Percentiles rank a stretch among this genome's conserved stretches.
These are phyloP conservation scores for Colletotrichum scovillei DNA, from an alignment of 2,329 filamentous ascomycete genomes.

Conservation along the genomic window DNA sequence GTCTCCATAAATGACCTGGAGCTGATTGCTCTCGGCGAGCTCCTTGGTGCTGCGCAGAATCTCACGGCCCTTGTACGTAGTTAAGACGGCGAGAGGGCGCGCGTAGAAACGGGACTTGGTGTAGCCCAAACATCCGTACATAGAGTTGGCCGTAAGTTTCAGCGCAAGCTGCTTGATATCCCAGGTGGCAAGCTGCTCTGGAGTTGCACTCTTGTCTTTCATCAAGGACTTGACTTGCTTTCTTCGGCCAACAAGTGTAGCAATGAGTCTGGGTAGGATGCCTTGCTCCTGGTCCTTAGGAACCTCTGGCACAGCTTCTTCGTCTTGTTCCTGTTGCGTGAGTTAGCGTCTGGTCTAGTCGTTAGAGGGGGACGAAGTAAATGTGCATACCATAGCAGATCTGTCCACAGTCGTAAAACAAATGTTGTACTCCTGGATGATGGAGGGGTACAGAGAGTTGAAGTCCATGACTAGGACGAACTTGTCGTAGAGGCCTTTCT, in stretches of 20 bases:
- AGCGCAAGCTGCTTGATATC: conserved; percentile 97
- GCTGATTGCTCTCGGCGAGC: conserved; percentile 87
- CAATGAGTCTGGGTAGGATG: conserved; percentile 89
- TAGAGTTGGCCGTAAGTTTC: conserved; percentile 98
- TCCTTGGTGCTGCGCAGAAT: conserved; percentile 97
- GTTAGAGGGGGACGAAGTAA: neutral
- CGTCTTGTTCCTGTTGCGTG: conserved; percentile 68
- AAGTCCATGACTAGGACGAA: conserved; percentile 99
- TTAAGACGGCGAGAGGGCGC: conserved; percentile 92
- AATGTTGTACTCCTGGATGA: conserved; percentile 99
- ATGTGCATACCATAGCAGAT: conserved; percentile 69
- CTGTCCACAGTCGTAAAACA: conserved; percentile 98
- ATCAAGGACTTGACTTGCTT: conserved; percentile 95
- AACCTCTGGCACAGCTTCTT: conserved; percentile 90
- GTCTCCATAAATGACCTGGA: conserved; percentile 98
- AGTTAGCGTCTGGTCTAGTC: conserved; percentile 41
- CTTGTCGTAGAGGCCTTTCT: conserved; percentile 97
- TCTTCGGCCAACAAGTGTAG: conserved; percentile 88
- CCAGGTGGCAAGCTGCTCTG: conserved; percentile 92
- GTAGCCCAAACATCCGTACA: conserved; percentile 99
- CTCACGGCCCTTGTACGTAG: conserved; percentile 96
- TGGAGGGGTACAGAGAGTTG: conserved; percentile 97
- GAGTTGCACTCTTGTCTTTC: conserved; percentile 90
- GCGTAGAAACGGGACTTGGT: conserved; percentile 98
- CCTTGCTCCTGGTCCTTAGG: conserved; percentile 83